Evolutionary conservation across 192 early-diverging fungal genomes (phyloP).

Genomic region (Physocladia obscura): DNA sequence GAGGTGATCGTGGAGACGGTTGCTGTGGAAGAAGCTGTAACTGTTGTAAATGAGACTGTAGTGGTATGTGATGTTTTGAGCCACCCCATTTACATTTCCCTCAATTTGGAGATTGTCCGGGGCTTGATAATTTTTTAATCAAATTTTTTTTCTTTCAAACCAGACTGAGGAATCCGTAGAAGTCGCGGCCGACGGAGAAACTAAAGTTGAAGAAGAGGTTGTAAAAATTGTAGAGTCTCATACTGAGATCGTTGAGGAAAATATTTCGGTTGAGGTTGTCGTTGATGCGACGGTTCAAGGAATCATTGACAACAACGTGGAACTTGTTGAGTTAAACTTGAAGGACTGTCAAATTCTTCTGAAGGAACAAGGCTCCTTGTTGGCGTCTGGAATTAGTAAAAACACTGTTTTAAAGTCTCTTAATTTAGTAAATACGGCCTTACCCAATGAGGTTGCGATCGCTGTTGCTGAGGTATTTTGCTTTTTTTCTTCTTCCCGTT

Average conservation of each 20-base stretch:
- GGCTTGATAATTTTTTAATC: neutral
- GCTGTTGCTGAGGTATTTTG: constrained; percentile 25
- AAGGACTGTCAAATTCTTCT: constrained; percentile 46
- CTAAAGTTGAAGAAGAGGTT: neutral
- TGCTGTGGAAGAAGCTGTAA: constrained; percentile 1
- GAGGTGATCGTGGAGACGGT: neutral
- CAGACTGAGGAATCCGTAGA: neutral
- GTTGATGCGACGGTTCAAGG: neutral
- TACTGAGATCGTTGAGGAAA: constrained; percentile 8
- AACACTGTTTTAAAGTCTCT: constrained; percentile 47
- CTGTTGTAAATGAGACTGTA: neutral
- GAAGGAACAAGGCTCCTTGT: constrained; percentile 27
- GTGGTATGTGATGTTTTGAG: neutral
- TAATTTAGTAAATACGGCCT: constrained; percentile 23
- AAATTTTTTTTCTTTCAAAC: neutral
- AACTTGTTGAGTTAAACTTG: constrained; percentile 32
- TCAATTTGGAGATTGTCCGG: neutral
- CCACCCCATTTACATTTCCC: neutral
- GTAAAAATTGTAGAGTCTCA: neutral
- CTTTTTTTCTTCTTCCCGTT: neutral
- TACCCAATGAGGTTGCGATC: constrained; percentile 35
- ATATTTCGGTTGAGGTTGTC: neutral
- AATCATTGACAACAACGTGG: constrained; percentile 3
- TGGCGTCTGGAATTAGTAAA: constrained; percentile 34
- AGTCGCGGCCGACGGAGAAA: neutral